phyloP scores from a whole-genome alignment of 257 asterid species.

The Salvia miltiorrhiza region DNA sequence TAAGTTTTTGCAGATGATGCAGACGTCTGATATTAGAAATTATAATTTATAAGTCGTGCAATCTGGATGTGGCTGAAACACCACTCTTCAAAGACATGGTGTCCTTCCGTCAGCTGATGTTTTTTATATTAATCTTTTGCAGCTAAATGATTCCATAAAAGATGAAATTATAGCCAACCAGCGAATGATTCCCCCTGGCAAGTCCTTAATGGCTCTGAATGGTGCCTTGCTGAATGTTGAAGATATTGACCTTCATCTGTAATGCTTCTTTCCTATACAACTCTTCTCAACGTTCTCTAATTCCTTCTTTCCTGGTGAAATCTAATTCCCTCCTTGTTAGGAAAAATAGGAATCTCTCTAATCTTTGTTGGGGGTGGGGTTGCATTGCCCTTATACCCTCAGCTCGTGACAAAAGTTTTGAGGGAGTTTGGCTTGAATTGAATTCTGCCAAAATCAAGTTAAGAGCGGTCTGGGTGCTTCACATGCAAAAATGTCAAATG shows the following conservation, averaged over 20 bases:
- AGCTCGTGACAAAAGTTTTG: background rate
- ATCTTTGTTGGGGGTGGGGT: background rate
- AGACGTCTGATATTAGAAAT: slow-evolving; percentile 11
- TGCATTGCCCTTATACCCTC: background rate
- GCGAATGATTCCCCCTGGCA: slow-evolving; percentile 98
- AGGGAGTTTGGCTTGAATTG: background rate
- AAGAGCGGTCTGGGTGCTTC: background rate
- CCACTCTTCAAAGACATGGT: slow-evolving; percentile 6
- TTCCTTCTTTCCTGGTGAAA: background rate
- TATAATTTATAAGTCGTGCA: background rate
- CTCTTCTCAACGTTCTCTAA: background rate
- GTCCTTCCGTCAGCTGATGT: slow-evolving; percentile 25
- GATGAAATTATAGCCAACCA: slow-evolving; percentile 91
- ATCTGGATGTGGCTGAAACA: slow-evolving; percentile 17
- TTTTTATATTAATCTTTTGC: slow-evolving; percentile 35
- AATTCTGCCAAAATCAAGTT: background rate
- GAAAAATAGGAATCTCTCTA: slow-evolving; percentile 1
- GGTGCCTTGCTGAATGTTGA: slow-evolving; percentile 95
- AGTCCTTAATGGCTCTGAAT: slow-evolving; percentile 94
- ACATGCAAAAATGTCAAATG: background rate
- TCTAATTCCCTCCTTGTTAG: background rate
- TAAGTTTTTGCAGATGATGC: slow-evolving; percentile 21
- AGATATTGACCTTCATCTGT: slow-evolving; percentile 93
- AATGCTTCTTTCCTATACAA: slow-evolving; percentile 39
- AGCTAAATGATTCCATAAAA: slow-evolving; percentile 92